Evolutionary conservation across 768 basidiomycete species (phyloP), one percentile per base, ranked within the genome.

Genomic region (Russula lepida): DNA sequence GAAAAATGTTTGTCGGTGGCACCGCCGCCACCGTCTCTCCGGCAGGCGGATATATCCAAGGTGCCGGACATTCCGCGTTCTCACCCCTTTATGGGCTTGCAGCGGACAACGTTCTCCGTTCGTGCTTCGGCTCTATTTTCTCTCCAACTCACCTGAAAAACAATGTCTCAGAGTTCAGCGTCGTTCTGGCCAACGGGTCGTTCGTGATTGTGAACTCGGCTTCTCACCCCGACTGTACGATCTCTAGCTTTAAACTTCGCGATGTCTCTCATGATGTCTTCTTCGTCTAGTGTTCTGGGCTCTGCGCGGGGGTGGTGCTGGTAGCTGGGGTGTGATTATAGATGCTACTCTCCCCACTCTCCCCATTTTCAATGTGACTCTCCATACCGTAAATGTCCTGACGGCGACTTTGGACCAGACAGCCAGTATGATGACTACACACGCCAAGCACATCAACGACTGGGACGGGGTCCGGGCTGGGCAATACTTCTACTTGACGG

Each of bases 251-350:
- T 50, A 9, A 7, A n/a, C n/a, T 12, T 27, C 47, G 25, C 5
- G 8, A 27, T 23, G 8, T 13, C 1, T 60, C 62, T 46, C 17
- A 55, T 48, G 28, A 19, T 23, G 44, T 6, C 39, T 21, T n/a
- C n/a, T 41, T 43, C n/a, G 27, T 49, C 23, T 49, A 68, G 67
- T 69, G 15, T 69, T 68, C 54, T 67, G 59, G 63, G 63, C 67
- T n/a, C 15, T 69, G 27, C 59, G 67, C 4, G 66, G 66, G 12
- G 65, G 58, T 5, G 62, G 64, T 4, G 62, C 57, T 13, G 75
- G 75, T 9, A 73, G 70, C 39, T 77, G 73, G 74, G 75, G 74
- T 23, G 69, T 76, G n/a, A 70, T 76, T 44, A 65, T 74, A 27
- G 71, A 72, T 25, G 72, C 72, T 0, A 76, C 74, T 6, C 64